These are phyloP conservation scores for Ogataea ramenticola DNA, from an alignment of 805 yeast genomes.

Conservation along the genomic window DNA sequence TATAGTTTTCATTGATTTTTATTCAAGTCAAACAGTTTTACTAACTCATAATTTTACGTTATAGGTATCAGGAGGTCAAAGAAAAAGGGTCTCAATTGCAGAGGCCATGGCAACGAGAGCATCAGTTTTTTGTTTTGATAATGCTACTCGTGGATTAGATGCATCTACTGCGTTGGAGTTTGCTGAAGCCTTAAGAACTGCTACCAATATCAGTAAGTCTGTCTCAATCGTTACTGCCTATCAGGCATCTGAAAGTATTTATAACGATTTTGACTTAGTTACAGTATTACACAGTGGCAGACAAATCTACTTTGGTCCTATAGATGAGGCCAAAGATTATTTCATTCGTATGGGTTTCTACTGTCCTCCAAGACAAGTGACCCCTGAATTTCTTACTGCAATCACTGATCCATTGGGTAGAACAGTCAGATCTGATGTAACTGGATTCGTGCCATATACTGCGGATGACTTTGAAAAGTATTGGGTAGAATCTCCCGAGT, in stretches of 20 bases:
- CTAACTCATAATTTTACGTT: slow-evolving; percentile 24
- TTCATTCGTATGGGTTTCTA: slow-evolving; percentile 56
- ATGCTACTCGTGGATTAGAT: slow-evolving; percentile 65
- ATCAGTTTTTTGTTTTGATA: slow-evolving; percentile 56
- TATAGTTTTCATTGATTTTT: slow-evolving; percentile 22
- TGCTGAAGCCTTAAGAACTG: slow-evolving; percentile 53
- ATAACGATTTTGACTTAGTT: slow-evolving; percentile 54
- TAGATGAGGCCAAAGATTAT: slow-evolving; percentile 43
- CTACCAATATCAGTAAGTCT: slow-evolving; percentile 49
- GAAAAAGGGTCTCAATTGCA: slow-evolving; percentile 64
- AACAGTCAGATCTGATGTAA: slow-evolving; percentile 38
- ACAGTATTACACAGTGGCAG: slow-evolving; percentile 53
- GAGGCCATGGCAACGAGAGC: slow-evolving; percentile 53
- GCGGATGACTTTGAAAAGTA: slow-evolving; percentile 51
- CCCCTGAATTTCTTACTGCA: slow-evolving; percentile 61
- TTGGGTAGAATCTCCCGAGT: slow-evolving; percentile 54
- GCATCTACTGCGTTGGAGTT: slow-evolving; percentile 67
- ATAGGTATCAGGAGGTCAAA: slow-evolving; percentile 57
- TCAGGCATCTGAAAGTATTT: slow-evolving; percentile 62
- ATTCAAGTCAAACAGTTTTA: background rate
- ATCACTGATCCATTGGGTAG: slow-evolving; percentile 62
- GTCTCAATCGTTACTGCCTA: slow-evolving; percentile 60
- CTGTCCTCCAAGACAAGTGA: slow-evolving; percentile 57
- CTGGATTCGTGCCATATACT: slow-evolving; percentile 44
- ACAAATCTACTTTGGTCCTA: slow-evolving; percentile 55